Conservation (phyloP, 352 stramenopile genomes). For the Phytophthora ramorum region DNA sequence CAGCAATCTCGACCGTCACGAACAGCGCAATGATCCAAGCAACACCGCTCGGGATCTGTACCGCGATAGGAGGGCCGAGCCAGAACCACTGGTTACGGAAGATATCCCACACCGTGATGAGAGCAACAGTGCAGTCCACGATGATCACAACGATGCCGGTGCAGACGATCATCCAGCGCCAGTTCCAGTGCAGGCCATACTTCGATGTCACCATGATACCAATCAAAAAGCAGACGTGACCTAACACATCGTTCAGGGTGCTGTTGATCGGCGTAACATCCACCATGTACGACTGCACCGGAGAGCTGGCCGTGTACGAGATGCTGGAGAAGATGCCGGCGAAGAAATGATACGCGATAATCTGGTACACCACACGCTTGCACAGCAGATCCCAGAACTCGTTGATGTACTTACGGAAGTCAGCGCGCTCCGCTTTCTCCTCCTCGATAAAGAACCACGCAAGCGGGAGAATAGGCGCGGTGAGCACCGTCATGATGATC, state of each 20-base stretch:
- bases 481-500: conserved; percentile 47
- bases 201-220: conserved; percentile 46
- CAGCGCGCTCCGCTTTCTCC: conserved; percentile 30
- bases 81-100: conserved; percentile 58
- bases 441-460: conserved; percentile 57
- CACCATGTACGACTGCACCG: conserved; percentile 46
- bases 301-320: conserved; percentile 41
- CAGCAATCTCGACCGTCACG: conserved; percentile 54
- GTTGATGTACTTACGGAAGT: conserved; percentile 46
- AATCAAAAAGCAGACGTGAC: conserved; percentile 41
- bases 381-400: conserved; percentile 55
- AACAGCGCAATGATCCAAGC: conserved; percentile 48
- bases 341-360: conserved; percentile 59
- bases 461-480: conserved; percentile 28
- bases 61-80: conserved; percentile 43
- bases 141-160: conserved; percentile 40
- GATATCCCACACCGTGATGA: conserved; percentile 54
- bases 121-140: conserved; percentile 39
- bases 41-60: conserved; percentile 43
- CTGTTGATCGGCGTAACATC: conserved; percentile 49
- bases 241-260: conserved; percentile 43
- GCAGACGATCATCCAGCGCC: conserved; percentile 43
- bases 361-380: conserved; percentile 54
- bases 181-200: conserved; percentile 58
- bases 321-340: conserved; percentile 51